These are phyloP conservation scores for Calonectria naviculata DNA, from an alignment of 2,329 filamentous ascomycete genomes.

Conservation along the genomic window DNA sequence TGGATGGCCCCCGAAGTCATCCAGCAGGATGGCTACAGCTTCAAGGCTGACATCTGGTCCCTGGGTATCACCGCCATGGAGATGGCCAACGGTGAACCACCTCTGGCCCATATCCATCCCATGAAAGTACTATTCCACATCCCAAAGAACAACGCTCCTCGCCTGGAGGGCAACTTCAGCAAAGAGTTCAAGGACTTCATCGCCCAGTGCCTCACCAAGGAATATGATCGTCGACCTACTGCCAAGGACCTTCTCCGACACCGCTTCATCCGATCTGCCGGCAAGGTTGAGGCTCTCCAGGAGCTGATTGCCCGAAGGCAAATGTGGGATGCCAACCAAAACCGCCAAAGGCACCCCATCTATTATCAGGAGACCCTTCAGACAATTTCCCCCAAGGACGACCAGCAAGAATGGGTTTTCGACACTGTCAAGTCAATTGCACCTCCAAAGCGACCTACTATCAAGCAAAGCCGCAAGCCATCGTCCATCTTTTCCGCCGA, in stretches of 20 bases:
- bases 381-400: conserved; percentile 72
- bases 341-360: conserved; percentile 76
- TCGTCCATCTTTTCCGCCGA: conserved; percentile 69
- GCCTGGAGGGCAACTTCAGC: conserved; percentile 87
- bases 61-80: conserved; percentile 93
- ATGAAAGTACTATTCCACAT: conserved; percentile 96
- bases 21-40: conserved; percentile 84
- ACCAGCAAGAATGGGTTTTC: conserved; percentile 93
- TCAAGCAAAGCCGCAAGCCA: conserved; percentile 64
- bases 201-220: conserved; percentile 89
- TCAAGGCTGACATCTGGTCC: conserved; percentile 95
- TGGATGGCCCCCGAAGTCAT: conserved; percentile 99
- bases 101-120: conserved; percentile 84
- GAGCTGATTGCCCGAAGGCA: conserved; percentile 88
- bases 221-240: conserved; percentile 84
- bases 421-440: conserved; percentile 86
- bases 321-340: conserved; percentile 81
- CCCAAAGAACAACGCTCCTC: conserved; percentile 86
- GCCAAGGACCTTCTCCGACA: conserved; percentile 91
- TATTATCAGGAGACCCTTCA: conserved; percentile 95
- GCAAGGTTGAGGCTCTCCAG: conserved; percentile 87
- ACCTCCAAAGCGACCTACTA: conserved; percentile 62
- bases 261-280: conserved; percentile 87
- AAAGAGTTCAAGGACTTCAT: conserved; percentile 96
- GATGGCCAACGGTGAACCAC: conserved; percentile 89